These are phyloP conservation scores for Quercus tomentella DNA, from an alignment of 331 rosid species.

Conservation along the genomic window DNA sequence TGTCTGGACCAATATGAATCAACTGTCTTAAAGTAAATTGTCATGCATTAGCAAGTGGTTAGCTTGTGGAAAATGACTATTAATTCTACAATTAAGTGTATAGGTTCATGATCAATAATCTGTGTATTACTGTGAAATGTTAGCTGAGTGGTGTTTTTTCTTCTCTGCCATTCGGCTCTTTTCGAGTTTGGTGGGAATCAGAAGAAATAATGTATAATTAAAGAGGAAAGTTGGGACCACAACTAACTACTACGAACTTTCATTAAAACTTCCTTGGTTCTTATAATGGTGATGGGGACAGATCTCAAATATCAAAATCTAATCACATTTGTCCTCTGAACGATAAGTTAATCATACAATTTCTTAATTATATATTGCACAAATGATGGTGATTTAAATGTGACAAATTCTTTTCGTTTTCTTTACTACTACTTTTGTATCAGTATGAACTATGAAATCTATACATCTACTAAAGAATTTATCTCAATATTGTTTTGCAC, in stretches of 20 bases:
- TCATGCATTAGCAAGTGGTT: neutral
- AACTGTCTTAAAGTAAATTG: neutral
- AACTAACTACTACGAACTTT: neutral
- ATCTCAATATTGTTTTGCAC: no score
- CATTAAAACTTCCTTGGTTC: neutral
- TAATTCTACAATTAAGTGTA: neutral
- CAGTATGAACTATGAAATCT: no score
- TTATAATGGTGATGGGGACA: neutral
- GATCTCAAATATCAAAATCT: neutral
- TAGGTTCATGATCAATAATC: neutral
- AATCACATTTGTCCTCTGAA: neutral
- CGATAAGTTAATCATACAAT: neutral
- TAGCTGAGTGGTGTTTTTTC: neutral
- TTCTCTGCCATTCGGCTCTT: neutral
- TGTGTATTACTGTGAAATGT: neutral
- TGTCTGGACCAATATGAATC: neutral
- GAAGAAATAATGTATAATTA: neutral
- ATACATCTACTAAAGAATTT: no score
- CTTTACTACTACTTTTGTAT: no score
- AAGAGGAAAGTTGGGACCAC: neutral
- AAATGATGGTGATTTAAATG: no score
- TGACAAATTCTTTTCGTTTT: no score
- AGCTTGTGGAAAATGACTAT: neutral
- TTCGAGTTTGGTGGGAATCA: neutral
- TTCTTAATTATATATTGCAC: neutral